Conservation (phyloP, 169 alveolate genomes). For the Cryptosporidium ubiquitum region DNA sequence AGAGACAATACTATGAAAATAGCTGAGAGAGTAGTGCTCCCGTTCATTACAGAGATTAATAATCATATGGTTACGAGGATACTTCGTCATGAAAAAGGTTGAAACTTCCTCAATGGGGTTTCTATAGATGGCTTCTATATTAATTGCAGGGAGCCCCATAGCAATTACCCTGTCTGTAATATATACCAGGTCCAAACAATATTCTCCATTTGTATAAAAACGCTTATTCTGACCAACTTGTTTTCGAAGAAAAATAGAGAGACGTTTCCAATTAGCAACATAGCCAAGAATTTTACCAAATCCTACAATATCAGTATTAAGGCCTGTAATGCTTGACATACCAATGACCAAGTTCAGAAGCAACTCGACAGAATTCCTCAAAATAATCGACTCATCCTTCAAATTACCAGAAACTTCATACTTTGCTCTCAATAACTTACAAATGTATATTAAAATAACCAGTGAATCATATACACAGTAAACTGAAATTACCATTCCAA, state of each 20-base stretch:
- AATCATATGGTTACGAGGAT: constrained; percentile 84
- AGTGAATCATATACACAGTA: constrained; percentile 54
- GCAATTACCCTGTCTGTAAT: constrained; percentile 90
- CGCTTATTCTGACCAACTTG: constrained; percentile 71
- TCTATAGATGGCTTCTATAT: constrained; percentile 86
- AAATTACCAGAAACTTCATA: constrained; percentile 10
- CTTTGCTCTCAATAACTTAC: constrained; percentile 13
- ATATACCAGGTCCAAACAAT: constrained; percentile 86
- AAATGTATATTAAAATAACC: constrained; percentile 15
- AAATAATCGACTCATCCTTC: constrained; percentile 1
- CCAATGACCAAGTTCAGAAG: constrained; percentile 1
- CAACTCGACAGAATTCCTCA: constrained; percentile 29
- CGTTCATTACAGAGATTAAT: constrained; percentile 88
- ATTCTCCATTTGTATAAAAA: constrained; percentile 55
- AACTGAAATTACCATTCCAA: constrained; percentile 1
- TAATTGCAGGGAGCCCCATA: constrained; percentile 91
- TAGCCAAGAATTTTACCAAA: constrained; percentile 43
- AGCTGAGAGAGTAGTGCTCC: constrained; percentile 64
- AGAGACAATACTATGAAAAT: constrained; percentile 76
- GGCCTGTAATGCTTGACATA: constrained; percentile 11
- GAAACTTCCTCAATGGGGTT: constrained; percentile 88
- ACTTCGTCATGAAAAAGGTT: constrained; percentile 84
- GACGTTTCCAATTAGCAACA: constrained; percentile 8
- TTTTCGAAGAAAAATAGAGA: constrained; percentile 32
- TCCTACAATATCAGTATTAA: constrained; percentile 27